Conservation (phyloP, 306 rosid genomes). For the Quercus wislizeni region DNA sequence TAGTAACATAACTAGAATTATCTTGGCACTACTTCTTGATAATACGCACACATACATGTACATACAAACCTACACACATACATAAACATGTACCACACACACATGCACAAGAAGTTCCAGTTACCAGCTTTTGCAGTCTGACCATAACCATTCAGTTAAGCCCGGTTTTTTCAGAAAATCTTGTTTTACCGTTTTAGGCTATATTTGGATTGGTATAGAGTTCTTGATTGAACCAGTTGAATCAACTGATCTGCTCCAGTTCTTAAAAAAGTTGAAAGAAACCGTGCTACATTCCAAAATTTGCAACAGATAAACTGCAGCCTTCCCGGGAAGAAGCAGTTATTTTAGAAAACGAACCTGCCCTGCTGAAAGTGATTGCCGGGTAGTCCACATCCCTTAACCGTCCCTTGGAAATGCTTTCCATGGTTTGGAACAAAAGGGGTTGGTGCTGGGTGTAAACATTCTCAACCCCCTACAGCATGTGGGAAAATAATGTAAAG, state of each 20-base stretch:
- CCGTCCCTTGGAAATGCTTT: constrained; percentile 86
- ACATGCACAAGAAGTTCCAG: too few species aligned
- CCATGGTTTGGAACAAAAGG: constrained; percentile 83
- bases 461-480: constrained; percentile 81
- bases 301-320: constrained; percentile 8
- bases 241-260: too few species aligned
- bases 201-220: too few species aligned
- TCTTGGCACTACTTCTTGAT: not conserved
- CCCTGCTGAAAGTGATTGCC: constrained; percentile 97
- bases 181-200: too few species aligned
- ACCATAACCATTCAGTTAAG: too few species aligned
- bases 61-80: too few species aligned
- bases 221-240: too few species aligned
- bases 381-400: constrained; percentile 94
- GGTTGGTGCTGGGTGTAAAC: constrained; percentile 95
- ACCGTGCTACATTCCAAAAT: constrained; percentile 10
- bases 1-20: not conserved
- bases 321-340: not conserved
- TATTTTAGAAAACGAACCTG: constrained; percentile 61
- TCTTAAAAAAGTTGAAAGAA: not conserved
- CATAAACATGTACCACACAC: too few species aligned
- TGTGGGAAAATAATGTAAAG: constrained; percentile 18
- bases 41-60: not conserved
- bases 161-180: too few species aligned
- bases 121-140: too few species aligned